Conservation (phyloP, 495 filamentous ascomycete genomes). For the Aspergillus ostianus region DNA sequence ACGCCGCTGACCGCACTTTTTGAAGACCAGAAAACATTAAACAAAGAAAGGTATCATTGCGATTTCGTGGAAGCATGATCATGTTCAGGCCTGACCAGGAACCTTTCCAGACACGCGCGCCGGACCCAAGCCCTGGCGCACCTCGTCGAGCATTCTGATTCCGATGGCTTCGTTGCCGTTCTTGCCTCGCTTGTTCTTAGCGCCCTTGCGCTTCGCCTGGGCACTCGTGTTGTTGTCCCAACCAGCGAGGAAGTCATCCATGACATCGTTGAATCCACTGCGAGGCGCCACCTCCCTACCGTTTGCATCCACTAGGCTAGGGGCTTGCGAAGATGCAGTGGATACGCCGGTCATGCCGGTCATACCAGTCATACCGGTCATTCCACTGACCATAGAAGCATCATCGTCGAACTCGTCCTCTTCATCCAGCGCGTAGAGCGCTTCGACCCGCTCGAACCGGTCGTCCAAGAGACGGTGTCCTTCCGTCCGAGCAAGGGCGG, state of each 20-base stretch:
- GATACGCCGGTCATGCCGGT: conserved; percentile 47
- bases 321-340: conserved; percentile 45
- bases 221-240: conserved; percentile 61
- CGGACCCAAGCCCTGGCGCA: conserved; percentile 75
- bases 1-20: not conserved
- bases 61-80: conserved; percentile 10
- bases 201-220: conserved; percentile 62
- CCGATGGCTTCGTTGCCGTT: conserved; percentile 80
- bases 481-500: conserved; percentile 82
- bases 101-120: conserved; percentile 46
- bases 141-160: conserved; percentile 85
- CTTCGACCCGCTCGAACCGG: conserved; percentile 88
- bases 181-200: conserved; percentile 64
- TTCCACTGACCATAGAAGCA: conserved; percentile 53
- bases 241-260: conserved; percentile 88
- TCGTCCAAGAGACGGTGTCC: conserved; percentile 82
- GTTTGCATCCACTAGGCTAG: conserved; percentile 40
- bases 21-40: not conserved
- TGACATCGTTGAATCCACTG: conserved; percentile 78
- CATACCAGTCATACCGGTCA: conserved; percentile 50
- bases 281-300: conserved; percentile 51
- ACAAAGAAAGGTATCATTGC: conserved; percentile 22
- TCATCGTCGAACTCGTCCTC: conserved; percentile 60
- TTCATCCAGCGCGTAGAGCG: conserved; percentile 74
- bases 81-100: conserved; percentile 26